Base-by-base conservation (phyloP, 495 filamentous ascomycete species). In the Neurospora sp. region DNA sequence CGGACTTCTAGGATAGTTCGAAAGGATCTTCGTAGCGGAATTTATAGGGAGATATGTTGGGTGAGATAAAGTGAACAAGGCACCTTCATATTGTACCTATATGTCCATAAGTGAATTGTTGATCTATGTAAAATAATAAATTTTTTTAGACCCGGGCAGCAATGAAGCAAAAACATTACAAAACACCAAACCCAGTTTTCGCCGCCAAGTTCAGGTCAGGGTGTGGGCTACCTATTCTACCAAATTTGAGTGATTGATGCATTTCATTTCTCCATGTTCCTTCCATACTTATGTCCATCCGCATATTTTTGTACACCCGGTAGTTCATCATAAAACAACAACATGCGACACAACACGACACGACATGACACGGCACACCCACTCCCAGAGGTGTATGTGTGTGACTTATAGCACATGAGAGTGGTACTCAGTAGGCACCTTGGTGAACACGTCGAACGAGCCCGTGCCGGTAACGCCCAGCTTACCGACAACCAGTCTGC, bases 401-500 rank as follows among this genome's bases (percentile, higher is more conserved):
- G 44, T 27, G 6, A 65, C 53, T 65, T 65, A 65, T 31, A 65
- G 14, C 53, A 31, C 22, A 37, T 65, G 53, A 65, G 53, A 65
- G 44, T 72, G 78, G 40, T 83, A 81, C 71, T 78, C 81, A 22
- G 82, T 81, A 39, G 84, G 83, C 35, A 85, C 79, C 42, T 73
- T 74, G 31, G 83, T 85, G 77, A 98, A 84, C 41, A 99, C 89
- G 82, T 98, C 96, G 81, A 98, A 98, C 69, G 89, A 89, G 37
- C 96, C 96, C 4, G 96, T 99, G 65, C 96, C 96, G 70, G 95
- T 89, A 73, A 86, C 90, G 31, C 93, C 90, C 71, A 93, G 81
- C 79, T 90, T 91, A 16, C 96, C 96, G 72, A 95, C 87, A 71
- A 98, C 93, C 81, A 99, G 94, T 73, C 94, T 88, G 73, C 91